These are phyloP conservation scores for Alternaria sp. DNA, from an alignment of 2,329 filamentous ascomycete genomes.

Conservation along the genomic window DNA sequence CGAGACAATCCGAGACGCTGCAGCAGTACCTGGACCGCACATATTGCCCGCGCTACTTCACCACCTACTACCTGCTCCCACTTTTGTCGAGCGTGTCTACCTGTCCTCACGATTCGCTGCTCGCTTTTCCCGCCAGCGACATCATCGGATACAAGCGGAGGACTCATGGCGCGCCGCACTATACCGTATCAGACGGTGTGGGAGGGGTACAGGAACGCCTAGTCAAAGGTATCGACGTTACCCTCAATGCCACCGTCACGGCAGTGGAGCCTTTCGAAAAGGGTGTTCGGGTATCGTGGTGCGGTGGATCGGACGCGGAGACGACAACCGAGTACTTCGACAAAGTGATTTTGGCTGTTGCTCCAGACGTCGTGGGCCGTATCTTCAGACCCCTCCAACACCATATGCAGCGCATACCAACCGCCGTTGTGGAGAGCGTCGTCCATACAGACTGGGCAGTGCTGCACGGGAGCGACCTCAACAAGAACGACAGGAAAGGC, in stretches of 20 bases:
- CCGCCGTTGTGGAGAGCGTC: slow-evolving; percentile 59
- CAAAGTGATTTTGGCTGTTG: slow-evolving; percentile 63
- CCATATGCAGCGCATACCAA: slow-evolving; percentile 58
- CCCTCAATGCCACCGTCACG: slow-evolving; percentile 53
- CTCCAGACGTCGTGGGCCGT: slow-evolving; percentile 61
- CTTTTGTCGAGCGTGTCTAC: slow-evolving; percentile 65
- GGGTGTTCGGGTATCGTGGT: slow-evolving; percentile 51
- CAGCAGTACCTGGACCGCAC: slow-evolving; percentile 62
- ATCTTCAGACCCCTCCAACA: slow-evolving; percentile 58
- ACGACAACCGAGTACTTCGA: slow-evolving; percentile 56
- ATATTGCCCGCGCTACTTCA: slow-evolving; percentile 59
- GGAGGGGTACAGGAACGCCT: slow-evolving; percentile 60
- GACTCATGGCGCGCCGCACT: slow-evolving; percentile 61
- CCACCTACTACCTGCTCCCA: slow-evolving; percentile 62
- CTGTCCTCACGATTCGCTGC: slow-evolving; percentile 61
- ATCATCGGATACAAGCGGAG: slow-evolving; percentile 61
- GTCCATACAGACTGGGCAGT: slow-evolving; percentile 53
- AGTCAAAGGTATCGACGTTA: slow-evolving; percentile 53
- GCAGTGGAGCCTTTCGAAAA: slow-evolving; percentile 43
- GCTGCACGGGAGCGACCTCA: slow-evolving; percentile 6
- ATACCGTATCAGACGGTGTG: slow-evolving; percentile 61
- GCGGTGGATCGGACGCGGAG: slow-evolving; percentile 14
- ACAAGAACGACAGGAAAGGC: slow-evolving; percentile 1
- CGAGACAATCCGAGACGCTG: slow-evolving; percentile 57
- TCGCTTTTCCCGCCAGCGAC: slow-evolving; percentile 64